These are phyloP conservation scores for Floccularia luteovirens DNA, from an alignment of 768 basidiomycete genomes.

Conservation along the genomic window DNA sequence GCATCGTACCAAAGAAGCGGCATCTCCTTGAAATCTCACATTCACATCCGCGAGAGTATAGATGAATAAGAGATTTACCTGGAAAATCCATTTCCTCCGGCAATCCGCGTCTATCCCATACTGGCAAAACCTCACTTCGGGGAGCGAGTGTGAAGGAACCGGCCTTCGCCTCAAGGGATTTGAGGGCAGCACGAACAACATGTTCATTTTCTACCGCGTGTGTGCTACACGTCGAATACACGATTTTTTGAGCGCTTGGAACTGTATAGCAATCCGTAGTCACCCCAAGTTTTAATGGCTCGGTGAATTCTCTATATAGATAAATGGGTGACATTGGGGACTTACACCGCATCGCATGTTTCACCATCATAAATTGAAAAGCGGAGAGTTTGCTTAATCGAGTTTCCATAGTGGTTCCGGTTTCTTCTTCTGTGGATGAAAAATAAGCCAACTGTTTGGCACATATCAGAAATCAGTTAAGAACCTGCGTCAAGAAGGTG, in stretches of 20 bases:
- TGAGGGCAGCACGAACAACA: constrained; percentile 72
- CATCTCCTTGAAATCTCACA: constrained; percentile 32
- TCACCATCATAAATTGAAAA: constrained; percentile 89
- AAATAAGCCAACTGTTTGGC: constrained; percentile 4
- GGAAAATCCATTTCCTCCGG: constrained; percentile 51
- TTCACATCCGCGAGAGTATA: constrained; percentile 2
- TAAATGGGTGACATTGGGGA: constrained; percentile 3
- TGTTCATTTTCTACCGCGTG: constrained; percentile 90
- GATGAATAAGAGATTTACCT: constrained; percentile 26
- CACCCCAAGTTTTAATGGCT: background rate
- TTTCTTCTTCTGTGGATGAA: constrained; percentile 39
- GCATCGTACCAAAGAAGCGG: constrained; percentile 62
- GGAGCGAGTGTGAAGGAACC: constrained; percentile 66
- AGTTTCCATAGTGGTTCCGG: constrained; percentile 49
- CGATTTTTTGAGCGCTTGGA: constrained; percentile 69
- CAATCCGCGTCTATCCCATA: constrained; percentile 79
- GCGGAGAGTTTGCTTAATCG: constrained; percentile 77
- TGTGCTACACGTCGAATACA: constrained; percentile 97
- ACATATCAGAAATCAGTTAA: constrained; percentile 10
- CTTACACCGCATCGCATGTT: constrained; percentile 93
- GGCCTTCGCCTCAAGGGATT: constrained; percentile 56
- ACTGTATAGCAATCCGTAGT: constrained; percentile 33
- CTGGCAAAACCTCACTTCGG: constrained; percentile 59
- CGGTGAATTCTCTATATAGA: background rate
- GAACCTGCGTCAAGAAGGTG: constrained; percentile 71